Base-by-base conservation (phyloP, 2,329 filamentous ascomycete genomes). In the Ploettnerulaceae sp. region DNA sequence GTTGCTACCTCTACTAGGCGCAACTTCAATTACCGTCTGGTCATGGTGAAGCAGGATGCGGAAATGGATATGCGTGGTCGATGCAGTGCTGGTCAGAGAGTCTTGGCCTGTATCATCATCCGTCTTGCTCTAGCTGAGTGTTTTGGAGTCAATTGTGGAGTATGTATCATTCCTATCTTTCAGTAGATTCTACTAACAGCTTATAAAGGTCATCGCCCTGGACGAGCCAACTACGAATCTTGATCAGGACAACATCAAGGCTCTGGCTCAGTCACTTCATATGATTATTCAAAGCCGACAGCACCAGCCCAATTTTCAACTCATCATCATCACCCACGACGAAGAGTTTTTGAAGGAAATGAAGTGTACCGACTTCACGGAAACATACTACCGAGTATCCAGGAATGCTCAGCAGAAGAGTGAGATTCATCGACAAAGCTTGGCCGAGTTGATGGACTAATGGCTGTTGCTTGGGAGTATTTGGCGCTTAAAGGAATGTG, bases 41-140 rank as follows among this genome's bases (percentile, higher is more conserved):
- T 88, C 67, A 98, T 98, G 93, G 82, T 95, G 58, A 98, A 98
- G 71, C 85, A 91, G 64, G 89, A 94, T 61, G 88, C 86, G 0
- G 93, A 98, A 67, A 95, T 98, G 89, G 93, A 98, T 70, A 98
- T 98, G 93, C 88, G 93, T 53, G 94, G 93, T 1, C 87, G 93
- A 45, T 98, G 93, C 74, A 94, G 87, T 57, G 93, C 93, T 1
- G 93, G 93, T 3, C 93, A 98, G 66, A 96, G 95, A 68, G 91
- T 98, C 21, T 79, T 98, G 21, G 93, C 93, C 4, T 89, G 84
- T 67, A 98, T 98, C 70, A 94, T 98, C 68, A 96, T 98, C 66
- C 90, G 93, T 1, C 79, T 98, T 21, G 93, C 94, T 9, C 78
- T 98, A 36, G 93, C 93, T 3, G 93, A 98, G 67, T 95, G 89